These are phyloP conservation scores for Penicillium sp. DNA, from an alignment of 2,329 filamentous ascomycete species.

Conservation along the genomic window DNA sequence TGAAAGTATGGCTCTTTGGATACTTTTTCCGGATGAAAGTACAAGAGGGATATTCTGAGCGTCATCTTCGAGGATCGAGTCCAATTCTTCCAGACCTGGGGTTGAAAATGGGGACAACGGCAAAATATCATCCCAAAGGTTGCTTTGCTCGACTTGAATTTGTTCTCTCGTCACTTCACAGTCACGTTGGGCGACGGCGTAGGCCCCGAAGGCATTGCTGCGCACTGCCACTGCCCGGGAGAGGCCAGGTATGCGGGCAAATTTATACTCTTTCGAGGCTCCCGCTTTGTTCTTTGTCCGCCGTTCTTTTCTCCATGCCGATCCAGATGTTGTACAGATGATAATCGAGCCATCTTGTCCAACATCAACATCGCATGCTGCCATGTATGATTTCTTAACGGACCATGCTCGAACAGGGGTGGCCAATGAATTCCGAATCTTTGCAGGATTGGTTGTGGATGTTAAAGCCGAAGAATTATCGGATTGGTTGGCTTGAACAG, in stretches of 20 bases:
- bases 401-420: constrained; percentile 82
- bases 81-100: constrained; percentile 48
- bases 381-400: constrained; percentile 78
- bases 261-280: constrained; percentile 89
- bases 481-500: constrained; percentile 70
- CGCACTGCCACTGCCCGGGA: constrained; percentile 81
- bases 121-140: constrained; percentile 71
- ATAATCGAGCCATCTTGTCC: constrained; percentile 94
- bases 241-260: constrained; percentile 82
- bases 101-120: constrained; percentile 67
- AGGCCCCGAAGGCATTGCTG: constrained; percentile 86
- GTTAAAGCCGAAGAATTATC: constrained; percentile 61
- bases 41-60: constrained; percentile 38
- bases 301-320: constrained; percentile 86
- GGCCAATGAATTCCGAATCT: constrained; percentile 80
- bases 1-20: constrained; percentile 45
- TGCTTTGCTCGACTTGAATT: constrained; percentile 65
- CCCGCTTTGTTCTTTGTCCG: constrained; percentile 75
- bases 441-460: constrained; percentile 89
- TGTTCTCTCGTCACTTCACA: constrained; percentile 74
- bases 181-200: constrained; percentile 81
- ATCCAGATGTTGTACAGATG: constrained; percentile 86
- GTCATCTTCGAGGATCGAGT: constrained; percentile 43
- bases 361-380: constrained; percentile 80
- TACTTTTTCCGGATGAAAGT: constrained; percentile 26